Base-by-base conservation (phyloP, 805 yeast genomes). In the Schizosaccharomyces lindneri region DNA sequence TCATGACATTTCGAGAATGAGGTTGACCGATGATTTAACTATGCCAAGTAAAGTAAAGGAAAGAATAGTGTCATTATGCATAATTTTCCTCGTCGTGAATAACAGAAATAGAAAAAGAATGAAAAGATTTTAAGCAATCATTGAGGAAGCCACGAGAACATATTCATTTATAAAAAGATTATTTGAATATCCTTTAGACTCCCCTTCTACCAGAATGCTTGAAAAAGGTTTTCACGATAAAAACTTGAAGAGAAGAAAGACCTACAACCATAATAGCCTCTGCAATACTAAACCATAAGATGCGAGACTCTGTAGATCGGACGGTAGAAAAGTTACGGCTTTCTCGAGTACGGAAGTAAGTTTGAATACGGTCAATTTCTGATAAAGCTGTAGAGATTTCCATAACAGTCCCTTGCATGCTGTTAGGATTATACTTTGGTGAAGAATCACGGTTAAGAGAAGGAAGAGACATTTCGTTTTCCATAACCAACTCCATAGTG, bases 251-350 rank as follows among this genome's bases (percentile, higher is more conserved):
- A 60, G 77, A 76, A 62, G 90, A 87, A 78, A 87, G 80, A 64
- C 83, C 84, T 60, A 84, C 86, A 79, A 84, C 84, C 66, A 84
- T 75, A 55, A 80, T 70, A 65, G 86, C 84, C 70, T 84, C 88
- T 63, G 81, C 72, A 62, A 85, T 73, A 59, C 89, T 81, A 68
- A 85, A 79, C 79, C 83, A 86, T 69, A 84, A 83, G 63, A 87
- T 78, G 70, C 95, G 81, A 21, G 82, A 74, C 68, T 83, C 86
- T 41, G 95, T 87, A 61, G 87, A 80, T 71, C 77, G 77, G 65
- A 87, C 95, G 55, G 95, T 87, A 61, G 84, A 80, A 79, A 87
- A 93, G 74, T 90, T 90, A 74, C 97, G 80, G 74, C 81, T 81
- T 73, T 86, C 90, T 75, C 98, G 83, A 13, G 94, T 82, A 73